Base-by-base conservation (phyloP, 805 yeast genomes). In the Yarrowia sp. region DNA sequence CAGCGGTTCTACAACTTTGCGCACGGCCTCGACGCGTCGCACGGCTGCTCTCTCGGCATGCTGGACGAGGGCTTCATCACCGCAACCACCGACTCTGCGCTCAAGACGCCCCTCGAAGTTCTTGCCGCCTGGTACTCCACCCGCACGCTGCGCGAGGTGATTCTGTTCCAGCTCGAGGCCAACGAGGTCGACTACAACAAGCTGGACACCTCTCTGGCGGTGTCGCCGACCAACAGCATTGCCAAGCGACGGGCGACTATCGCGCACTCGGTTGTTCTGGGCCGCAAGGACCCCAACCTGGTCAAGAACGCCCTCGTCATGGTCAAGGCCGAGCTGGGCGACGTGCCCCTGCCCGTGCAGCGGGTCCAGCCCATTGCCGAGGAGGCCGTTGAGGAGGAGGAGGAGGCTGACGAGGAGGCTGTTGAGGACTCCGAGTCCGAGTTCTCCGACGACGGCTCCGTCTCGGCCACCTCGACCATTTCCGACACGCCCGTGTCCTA, bases 101-200 rank as follows among this genome's bases (percentile, higher is more conserved):
- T 68, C 24, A 64, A 64, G 46, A 64, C 71, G 25, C 67, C 70
- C 14, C 63, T 72, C 8, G 76, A 73, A 49, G 67, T 66, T 2
- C 49, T 71, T 36, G 70, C 73, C 12, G 70, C 70, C 13, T 71
- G 70, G 70, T 65, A 66, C 62, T 65, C 73, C 9, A 62, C 67
- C 56, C 63, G 66, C 27, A 60, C 64, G 24, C 65, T 69, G 18
- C 68, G 71, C 18, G 63, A 63, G 16, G 68, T 63, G 14, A 65
- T 72, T 35, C 60, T 64, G 21, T 65, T 62, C 29, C 47, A 56
- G 24, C 64, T 68, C 4, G 51, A 42, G 27, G 42, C 53, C 32
- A 38, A 39, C 31, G 63, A 55, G 33, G 62, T 60, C 3, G 63
- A 62, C 32, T 46, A 19, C 42, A 47, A 53, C 31, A 59, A 56